Percentiles rank a stretch among this genome's conserved stretches.
phyloP scores from a whole-genome alignment of 305 asterid species.

The Plantago coronopus region DNA sequence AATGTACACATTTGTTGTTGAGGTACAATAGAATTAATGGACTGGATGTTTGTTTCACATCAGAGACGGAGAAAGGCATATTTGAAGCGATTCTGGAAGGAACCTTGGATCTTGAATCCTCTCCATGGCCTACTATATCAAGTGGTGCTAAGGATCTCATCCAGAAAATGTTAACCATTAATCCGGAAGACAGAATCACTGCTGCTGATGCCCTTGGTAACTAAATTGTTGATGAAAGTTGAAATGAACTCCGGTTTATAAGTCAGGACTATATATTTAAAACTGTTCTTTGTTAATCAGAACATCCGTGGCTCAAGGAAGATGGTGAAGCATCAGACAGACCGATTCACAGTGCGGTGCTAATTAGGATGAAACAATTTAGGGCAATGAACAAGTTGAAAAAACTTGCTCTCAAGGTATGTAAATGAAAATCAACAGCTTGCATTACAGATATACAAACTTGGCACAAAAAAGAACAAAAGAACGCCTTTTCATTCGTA shows the following conservation, averaged over 20 bases:
- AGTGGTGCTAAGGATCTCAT: conserved; percentile 74
- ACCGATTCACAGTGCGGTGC: conserved; percentile 83
- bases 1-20: neutral
- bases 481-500: neutral
- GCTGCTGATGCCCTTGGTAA: conserved; percentile 83
- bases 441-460: neutral
- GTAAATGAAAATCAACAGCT: neutral
- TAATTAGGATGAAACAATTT: conserved; percentile 82
- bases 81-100: conserved; percentile 63
- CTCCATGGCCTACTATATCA: conserved; percentile 90
- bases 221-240: neutral
- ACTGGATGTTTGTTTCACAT: conserved; percentile 4
- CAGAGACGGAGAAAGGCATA: conserved; percentile 73
- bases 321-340: conserved; percentile 89
- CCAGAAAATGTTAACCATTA: conserved; percentile 58
- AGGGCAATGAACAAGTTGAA: conserved; percentile 90
- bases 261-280: neutral
- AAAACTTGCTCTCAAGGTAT: conserved; percentile 86
- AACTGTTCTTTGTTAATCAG: conserved; percentile 30
- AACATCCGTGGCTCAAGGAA: conserved; percentile 89
- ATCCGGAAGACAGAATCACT: conserved; percentile 63
- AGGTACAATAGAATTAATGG: neutral
- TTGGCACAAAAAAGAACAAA: no score
- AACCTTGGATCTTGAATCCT: conserved; percentile 46
- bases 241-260: neutral